Percentiles rank a stretch among this genome's conserved stretches.
These are phyloP conservation scores for Karstenula rhodostoma DNA, from an alignment of 2,329 filamentous ascomycete species.

Conservation along the genomic window DNA sequence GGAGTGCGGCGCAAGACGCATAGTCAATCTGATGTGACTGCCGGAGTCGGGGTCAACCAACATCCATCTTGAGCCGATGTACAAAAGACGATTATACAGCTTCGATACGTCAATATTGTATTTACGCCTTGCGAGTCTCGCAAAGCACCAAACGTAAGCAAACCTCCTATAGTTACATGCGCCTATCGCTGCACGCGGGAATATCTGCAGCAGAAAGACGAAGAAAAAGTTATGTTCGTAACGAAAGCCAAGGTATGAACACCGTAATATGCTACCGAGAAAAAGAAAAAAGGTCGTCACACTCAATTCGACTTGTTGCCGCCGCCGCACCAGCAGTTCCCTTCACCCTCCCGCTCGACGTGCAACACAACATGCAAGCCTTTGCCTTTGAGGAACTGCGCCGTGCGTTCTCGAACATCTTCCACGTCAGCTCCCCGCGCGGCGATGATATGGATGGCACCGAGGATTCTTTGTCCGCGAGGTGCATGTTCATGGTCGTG, in stretches of 20 bases:
- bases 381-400: conserved; percentile 72
- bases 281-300: neutral
- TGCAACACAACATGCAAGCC: conserved; percentile 86
- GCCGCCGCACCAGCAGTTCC: conserved; percentile 68
- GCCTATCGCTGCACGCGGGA: neutral
- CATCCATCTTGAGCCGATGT: too few relatives aligned
- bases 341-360: conserved; percentile 84
- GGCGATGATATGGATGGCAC: conserved; percentile 86
- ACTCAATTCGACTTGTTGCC: conserved; percentile 43
- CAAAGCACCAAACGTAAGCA: neutral
- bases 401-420: conserved; percentile 82
- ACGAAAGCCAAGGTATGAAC: neutral
- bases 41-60: too few relatives aligned
- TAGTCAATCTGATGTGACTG: too few relatives aligned
- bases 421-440: conserved; percentile 76
- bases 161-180: neutral
- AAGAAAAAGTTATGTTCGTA: neutral
- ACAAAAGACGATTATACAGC: neutral
- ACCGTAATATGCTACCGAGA: neutral
- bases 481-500: conserved; percentile 41
- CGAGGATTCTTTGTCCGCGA: conserved; percentile 66
- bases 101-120: neutral
- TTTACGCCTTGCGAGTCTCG: neutral
- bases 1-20: too few relatives aligned
- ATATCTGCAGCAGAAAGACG: neutral